Conservation (phyloP, 169 alveolate species). For the Plasmodium vivax region DNA sequence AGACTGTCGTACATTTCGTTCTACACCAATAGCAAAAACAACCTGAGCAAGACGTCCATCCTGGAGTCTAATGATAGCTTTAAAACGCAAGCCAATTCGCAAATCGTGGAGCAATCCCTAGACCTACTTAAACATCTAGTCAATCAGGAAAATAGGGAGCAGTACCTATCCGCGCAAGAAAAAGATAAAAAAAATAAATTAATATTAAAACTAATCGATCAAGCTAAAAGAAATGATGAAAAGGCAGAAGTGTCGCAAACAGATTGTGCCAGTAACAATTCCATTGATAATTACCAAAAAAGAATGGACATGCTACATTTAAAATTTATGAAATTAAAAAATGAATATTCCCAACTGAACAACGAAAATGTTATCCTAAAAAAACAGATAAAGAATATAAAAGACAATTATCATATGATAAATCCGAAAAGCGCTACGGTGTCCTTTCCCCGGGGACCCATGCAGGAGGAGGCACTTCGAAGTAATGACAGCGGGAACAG, state of each 20-base stretch:
- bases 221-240: slow-evolving; percentile 36
- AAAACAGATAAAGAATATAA: slow-evolving; percentile 52
- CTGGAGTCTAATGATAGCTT: slow-evolving; percentile 41
- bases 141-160: slow-evolving; percentile 45
- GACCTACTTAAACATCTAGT: slow-evolving; percentile 70
- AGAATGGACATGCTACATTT: slow-evolving; percentile 63
- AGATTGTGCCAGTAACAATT: slow-evolving; percentile 24
- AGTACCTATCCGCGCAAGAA: neutral
- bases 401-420: slow-evolving; percentile 22
- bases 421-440: slow-evolving; percentile 33
- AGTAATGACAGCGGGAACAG: neutral
- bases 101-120: slow-evolving; percentile 69
- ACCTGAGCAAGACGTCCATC: slow-evolving; percentile 15
- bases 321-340: slow-evolving; percentile 63
- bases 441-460: slow-evolving; percentile 15
- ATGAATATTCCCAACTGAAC: slow-evolving; percentile 42
- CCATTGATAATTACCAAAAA: slow-evolving; percentile 45
- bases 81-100: slow-evolving; percentile 65
- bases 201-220: slow-evolving; percentile 39
- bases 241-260: neutral
- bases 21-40: slow-evolving; percentile 13
- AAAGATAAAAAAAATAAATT: slow-evolving; percentile 46
- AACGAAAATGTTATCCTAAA: slow-evolving; percentile 59
- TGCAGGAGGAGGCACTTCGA: neutral
- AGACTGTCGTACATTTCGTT: slow-evolving; percentile 2